phyloP scores from a whole-genome alignment of 805 yeast genomes.

The Teunomyces lycoperdinae region DNA sequence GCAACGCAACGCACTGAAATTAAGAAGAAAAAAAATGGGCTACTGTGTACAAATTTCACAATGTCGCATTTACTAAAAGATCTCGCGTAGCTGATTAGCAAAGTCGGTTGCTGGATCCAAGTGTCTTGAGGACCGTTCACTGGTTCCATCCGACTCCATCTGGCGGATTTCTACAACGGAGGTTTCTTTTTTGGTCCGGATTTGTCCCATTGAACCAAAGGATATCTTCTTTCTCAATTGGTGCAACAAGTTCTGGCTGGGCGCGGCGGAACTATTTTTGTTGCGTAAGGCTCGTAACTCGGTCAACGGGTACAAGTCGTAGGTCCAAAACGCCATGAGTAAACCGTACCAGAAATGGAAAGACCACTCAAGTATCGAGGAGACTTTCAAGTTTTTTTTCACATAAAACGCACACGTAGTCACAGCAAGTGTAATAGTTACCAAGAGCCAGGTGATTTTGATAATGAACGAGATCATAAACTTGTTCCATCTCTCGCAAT shows the following conservation, averaged over 20 bases:
- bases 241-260: background rate
- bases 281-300: conserved; percentile 17
- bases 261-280: conserved; percentile 1
- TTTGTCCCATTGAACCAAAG: background rate
- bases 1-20: background rate
- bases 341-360: conserved; percentile 28
- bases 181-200: background rate
- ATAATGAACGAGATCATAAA: conserved; percentile 25
- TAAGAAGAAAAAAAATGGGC: background rate
- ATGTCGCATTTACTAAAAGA: background rate
- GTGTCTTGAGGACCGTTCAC: background rate
- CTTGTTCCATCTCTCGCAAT: conserved; percentile 28
- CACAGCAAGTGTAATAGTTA: conserved; percentile 19
- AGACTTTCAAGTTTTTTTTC: conserved; percentile 12
- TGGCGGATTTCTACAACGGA: background rate
- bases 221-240: background rate
- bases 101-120: background rate
- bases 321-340: conserved; percentile 26
- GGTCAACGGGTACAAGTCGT: conserved; percentile 27
- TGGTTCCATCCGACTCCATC: background rate
- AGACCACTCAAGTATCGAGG: conserved; percentile 24
- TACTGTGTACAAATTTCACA: background rate
- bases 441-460: conserved; percentile 22
- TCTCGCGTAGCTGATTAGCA: background rate
- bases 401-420: conserved; percentile 20